Base-by-base conservation (phyloP, 352 stramenopile species). In the Globisporangium radiosum region DNA sequence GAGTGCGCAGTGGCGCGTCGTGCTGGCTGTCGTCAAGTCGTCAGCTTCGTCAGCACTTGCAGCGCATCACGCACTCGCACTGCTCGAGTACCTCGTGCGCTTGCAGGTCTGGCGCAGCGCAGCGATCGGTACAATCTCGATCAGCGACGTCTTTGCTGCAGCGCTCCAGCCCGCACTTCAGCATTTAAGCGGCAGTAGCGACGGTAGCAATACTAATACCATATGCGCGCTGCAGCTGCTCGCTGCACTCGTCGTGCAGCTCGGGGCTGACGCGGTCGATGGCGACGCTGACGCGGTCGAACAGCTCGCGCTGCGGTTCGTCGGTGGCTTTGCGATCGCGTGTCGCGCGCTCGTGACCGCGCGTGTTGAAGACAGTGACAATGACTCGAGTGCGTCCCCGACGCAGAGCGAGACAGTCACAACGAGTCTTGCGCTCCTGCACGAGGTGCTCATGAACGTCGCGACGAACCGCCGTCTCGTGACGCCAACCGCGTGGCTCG, bases 61-160 rank as follows among this genome's bases (percentile, higher is more conserved):
- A n/a, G 69, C 81, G 4, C 62, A 68, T 3, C 77, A 87, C 36
- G 81, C 64, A 3, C 89, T 91, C 51, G 68, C 69, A 33, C 68
- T 91, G 7, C 54, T 91, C n/a, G 75, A 89, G 33, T 74, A 72
- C 2, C 70, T 91, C 6, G 77, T 91, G 37, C 68, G 59, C 4
- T 65, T 72, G 44, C 69, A 79, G 43, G 73, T 88, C 9, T 90
- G 81, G 81, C 73, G 70, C 43, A 58, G 62, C 17, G 67, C 76
- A 3, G 78, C 71, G 2, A 78, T 33, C 25, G 40, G 81, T 40
- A 72, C 75, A 15, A 76, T 85, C 47, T 71, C 83, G 5, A 60
- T 87, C 19, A 84, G 71, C 57, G 76, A 87, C 54, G 78, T 73
- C 50, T 90, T 83, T 56, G 84, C 75, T 19, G 83, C 81, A 61